Evolutionary conservation across 2,329 filamentous ascomycete species (phyloP).

Genomic region (Chalaropsis thielavioides): DNA sequence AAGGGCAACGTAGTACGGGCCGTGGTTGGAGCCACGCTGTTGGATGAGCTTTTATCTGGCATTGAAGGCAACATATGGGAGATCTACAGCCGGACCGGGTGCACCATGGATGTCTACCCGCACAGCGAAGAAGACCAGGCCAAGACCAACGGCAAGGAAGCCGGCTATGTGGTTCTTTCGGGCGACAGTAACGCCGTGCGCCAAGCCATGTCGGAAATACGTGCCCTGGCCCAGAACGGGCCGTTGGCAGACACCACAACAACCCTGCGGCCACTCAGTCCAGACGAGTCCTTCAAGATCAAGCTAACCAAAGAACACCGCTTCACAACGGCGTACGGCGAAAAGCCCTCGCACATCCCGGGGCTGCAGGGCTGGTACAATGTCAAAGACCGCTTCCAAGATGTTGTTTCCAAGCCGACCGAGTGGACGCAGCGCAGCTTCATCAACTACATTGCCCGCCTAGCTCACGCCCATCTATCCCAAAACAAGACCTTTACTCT

Average conservation of each 20-base stretch:
- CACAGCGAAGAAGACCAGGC: neutral
- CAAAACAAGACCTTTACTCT: conserved; percentile 24
- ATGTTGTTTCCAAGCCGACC: conserved; percentile 28
- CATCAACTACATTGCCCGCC: conserved; percentile 29
- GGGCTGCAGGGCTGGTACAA: conserved; percentile 23
- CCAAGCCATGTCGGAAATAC: conserved; percentile 20
- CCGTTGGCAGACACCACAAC: conserved; percentile 25
- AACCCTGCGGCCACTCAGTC: conserved; percentile 1
- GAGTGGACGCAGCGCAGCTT: conserved; percentile 31
- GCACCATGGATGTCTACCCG: conserved; percentile 19
- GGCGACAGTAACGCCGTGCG: conserved; percentile 25
- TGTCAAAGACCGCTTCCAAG: conserved; percentile 18
- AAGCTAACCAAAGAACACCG: conserved; percentile 10
- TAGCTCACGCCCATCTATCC: conserved; percentile 29
- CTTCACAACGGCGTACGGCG: conserved; percentile 12
- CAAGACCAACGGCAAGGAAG: neutral
- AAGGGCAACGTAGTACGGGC: conserved; percentile 27
- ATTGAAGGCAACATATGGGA: conserved; percentile 22
- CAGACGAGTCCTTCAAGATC: neutral
- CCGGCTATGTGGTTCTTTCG: conserved; percentile 23
- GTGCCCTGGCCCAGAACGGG: conserved; percentile 21
- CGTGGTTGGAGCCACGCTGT: conserved; percentile 25
- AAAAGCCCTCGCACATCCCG: conserved; percentile 1
- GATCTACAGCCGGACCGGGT: conserved; percentile 22
- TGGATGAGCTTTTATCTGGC: conserved; percentile 20